Conservation (phyloP, 495 filamentous ascomycete species). For the Saxispiralis lemnorum region DNA sequence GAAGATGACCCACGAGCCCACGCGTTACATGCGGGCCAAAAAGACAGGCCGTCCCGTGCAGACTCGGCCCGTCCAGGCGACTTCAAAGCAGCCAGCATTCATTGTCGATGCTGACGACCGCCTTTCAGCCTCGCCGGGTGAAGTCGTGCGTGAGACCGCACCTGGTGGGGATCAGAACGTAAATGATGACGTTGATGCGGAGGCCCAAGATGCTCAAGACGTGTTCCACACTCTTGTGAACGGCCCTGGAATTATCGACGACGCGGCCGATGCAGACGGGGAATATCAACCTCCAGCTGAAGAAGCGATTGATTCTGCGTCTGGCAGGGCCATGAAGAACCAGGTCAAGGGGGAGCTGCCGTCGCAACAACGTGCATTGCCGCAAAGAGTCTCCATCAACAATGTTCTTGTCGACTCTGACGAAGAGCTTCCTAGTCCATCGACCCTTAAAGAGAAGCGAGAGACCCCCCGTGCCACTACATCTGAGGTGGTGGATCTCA, state of each 20-base stretch:
- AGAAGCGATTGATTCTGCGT: not conserved
- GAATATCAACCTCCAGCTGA: not conserved
- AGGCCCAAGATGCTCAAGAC: conserved; percentile 1
- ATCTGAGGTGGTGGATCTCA: conserved; percentile 3
- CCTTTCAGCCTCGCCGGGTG: conserved; percentile 6
- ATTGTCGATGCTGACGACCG: conserved; percentile 6
- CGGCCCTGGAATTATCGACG: not conserved
- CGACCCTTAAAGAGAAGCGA: not conserved
- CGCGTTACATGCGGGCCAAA: too few relatives aligned
- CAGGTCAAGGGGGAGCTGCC: too few relatives aligned
- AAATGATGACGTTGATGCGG: not conserved
- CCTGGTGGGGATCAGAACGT: not conserved
- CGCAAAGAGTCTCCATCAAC: too few relatives aligned
- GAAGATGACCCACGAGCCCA: conserved; percentile 21
- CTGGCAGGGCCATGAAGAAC: too few relatives aligned
- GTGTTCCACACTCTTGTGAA: conserved; percentile 3
- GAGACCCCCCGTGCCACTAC: too few relatives aligned
- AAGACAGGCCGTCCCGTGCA: too few relatives aligned
- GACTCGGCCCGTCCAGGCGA: too few relatives aligned
- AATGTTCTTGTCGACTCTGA: not conserved
- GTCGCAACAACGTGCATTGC: too few relatives aligned
- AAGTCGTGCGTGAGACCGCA: not conserved
- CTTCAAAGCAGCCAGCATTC: not conserved
- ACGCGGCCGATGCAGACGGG: too few relatives aligned
- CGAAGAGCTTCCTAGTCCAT: not conserved